Evolutionary conservation across 108 stramenopile genomes (phyloP).

Genomic region (Poteriospumella lacustris): DNA sequence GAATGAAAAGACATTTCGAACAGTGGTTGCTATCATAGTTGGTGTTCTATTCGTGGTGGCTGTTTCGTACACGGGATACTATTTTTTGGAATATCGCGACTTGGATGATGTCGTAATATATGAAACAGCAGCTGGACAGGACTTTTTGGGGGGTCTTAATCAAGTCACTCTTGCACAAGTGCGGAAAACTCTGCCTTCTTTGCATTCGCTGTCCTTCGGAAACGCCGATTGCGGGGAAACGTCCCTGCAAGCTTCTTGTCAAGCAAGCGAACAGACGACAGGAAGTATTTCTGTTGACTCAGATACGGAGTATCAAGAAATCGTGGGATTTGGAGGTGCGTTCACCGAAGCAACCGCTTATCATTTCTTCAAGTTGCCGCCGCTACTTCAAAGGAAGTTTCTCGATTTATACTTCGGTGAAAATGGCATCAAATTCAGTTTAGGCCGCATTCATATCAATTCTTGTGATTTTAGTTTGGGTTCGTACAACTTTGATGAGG

Average conservation of each 20-base stretch:
- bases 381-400: constrained; percentile 61
- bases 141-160: not conserved
- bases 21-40: not conserved
- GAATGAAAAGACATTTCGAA: not conserved
- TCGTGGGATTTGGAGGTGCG: constrained; percentile 88
- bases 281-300: constrained; percentile 20
- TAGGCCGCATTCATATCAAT: constrained; percentile 84
- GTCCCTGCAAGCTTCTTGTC: not conserved
- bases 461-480: constrained; percentile 88
- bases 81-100: not conserved
- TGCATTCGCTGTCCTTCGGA: not conserved
- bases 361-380: constrained; percentile 69
- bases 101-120: not conserved
- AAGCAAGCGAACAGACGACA: not conserved
- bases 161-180: not conserved
- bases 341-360: constrained; percentile 87
- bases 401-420: constrained; percentile 81
- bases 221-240: not conserved
- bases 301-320: constrained; percentile 38
- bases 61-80: not conserved
- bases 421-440: constrained; percentile 67
- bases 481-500: constrained; percentile 76
- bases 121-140: not conserved
- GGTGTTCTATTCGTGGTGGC: not conserved
- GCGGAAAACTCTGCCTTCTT: not conserved